Evolutionary conservation across 2,329 filamentous ascomycete species (phyloP), one percentile per base, ranked within the genome.

Genomic region (Chaetomium sp.): DNA sequence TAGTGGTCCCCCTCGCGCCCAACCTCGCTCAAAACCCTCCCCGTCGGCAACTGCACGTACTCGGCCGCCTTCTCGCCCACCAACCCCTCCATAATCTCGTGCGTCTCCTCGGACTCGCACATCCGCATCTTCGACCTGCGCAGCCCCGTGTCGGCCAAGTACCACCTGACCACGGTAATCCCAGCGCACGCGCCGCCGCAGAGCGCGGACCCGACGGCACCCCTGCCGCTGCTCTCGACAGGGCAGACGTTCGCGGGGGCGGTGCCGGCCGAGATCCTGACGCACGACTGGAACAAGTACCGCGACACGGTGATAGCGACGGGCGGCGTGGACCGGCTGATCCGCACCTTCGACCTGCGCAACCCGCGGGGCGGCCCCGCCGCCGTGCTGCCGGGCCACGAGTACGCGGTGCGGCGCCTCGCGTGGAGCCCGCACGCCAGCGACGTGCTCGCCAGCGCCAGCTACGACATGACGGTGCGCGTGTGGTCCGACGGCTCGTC

Each of bases 231-330:
- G 4, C 70, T 68, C 33, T 65, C 67, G 13, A 71, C 73, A 31
- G 71, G 74, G 19, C 74, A 71, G 60, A 70, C 68, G 31, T 74
- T 70, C 65, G 76, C 73, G 57, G 79, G 78, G 31, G 74, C 78
- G 38, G 78, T 87, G n/a, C 92, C 93, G 0, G 84, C 87, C 10
- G 95, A 99, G 80, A 87, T 92, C 45, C 84, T 99, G 35, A 97
- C 93, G 0, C 95, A 98, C 78, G 95, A 99, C 77, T 99, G 95
- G 95, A 99, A 99, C 80, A 99, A 99, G 78, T 99, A 99, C 79
- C 86, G 90, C 47, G 87, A 93, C 70, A 90, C 88, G 0, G 82
- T 97, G 29, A 81, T 99, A 62, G 95, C 95, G 0, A 92, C 92
- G 0, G 95, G 87, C 1, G 94, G 95, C 62, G 95, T 98, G 3